Evolutionary conservation across 805 yeast genomes (phyloP).

Genomic region (Metschnikowia aberdeeniae): DNA sequence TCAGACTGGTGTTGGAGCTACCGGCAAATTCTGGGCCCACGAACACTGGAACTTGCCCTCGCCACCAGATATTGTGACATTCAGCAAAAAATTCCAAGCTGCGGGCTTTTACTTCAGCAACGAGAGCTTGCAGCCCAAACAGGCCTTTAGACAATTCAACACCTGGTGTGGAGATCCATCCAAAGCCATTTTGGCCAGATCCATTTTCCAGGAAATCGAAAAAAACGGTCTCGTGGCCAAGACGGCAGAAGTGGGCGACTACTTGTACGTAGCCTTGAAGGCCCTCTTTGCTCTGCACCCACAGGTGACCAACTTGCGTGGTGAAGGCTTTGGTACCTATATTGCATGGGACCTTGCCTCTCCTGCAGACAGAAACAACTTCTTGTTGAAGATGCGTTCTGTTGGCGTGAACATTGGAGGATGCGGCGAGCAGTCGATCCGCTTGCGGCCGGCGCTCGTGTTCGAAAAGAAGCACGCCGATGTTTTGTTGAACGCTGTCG

Average conservation of each 20-base stretch:
- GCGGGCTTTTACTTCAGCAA: slow-evolving; percentile 68
- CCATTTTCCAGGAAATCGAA: slow-evolving; percentile 52
- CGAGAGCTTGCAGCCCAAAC: slow-evolving; percentile 53
- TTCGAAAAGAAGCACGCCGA: slow-evolving; percentile 62
- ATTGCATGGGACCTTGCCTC: slow-evolving; percentile 59
- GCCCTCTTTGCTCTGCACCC: slow-evolving; percentile 40
- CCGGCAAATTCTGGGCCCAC: slow-evolving; percentile 72
- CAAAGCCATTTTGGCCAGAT: slow-evolving; percentile 58
- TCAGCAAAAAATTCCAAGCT: slow-evolving; percentile 68
- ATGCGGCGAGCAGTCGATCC: slow-evolving; percentile 54
- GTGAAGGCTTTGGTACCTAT: slow-evolving; percentile 59
- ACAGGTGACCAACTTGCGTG: slow-evolving; percentile 49
- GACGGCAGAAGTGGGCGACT: slow-evolving; percentile 51
- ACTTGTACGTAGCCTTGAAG: slow-evolving; percentile 44
- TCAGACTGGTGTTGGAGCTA: slow-evolving; percentile 72
- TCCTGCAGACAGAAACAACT: slow-evolving; percentile 41
- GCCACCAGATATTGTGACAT: slow-evolving; percentile 66
- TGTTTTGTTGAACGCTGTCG: slow-evolving; percentile 44
- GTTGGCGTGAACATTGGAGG: slow-evolving; percentile 67
- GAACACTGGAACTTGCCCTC: slow-evolving; percentile 61
- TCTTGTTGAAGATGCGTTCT: slow-evolving; percentile 43
- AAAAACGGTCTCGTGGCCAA: slow-evolving; percentile 47
- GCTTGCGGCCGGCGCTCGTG: slow-evolving; percentile 63
- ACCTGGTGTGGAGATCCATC: slow-evolving; percentile 80
- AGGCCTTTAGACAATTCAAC: slow-evolving; percentile 67